Percentiles rank a stretch among this genome's conserved stretches.
Conservation (phyloP, 768 basidiomycete genomes). For the Agaricus blazei region DNA sequence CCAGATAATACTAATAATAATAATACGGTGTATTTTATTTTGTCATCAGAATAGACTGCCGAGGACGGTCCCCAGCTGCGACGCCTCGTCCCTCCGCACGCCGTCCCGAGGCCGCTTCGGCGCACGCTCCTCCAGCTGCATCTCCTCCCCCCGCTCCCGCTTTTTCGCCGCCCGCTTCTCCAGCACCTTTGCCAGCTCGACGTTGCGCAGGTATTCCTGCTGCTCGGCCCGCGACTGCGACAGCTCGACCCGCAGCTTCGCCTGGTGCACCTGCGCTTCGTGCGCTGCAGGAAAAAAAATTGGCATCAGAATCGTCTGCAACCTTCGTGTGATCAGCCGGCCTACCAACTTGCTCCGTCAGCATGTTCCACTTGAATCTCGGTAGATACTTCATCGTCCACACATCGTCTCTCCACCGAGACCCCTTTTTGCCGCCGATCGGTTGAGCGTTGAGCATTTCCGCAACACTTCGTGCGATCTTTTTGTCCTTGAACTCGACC, state of each 20-base stretch:
- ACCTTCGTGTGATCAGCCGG: constrained; percentile 11
- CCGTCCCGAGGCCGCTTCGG: constrained; percentile 21
- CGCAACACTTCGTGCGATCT: constrained; percentile 82
- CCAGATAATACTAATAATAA: not conserved
- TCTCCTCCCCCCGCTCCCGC: constrained; percentile 50
- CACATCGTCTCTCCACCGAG: constrained; percentile 91
- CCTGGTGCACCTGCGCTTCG: constrained; percentile 83
- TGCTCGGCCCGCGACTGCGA: constrained; percentile 87
- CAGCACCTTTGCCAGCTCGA: constrained; percentile 84
- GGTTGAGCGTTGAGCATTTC: constrained; percentile 95
- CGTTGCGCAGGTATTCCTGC: constrained; percentile 87
- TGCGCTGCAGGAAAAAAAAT: constrained; percentile 53
- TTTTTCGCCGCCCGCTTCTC: constrained; percentile 75
- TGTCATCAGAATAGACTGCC: constrained; percentile 43
- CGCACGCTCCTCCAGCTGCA: constrained; percentile 29
- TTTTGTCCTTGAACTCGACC: constrained; percentile 97
- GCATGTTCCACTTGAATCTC: constrained; percentile 98
- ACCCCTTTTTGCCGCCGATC: constrained; percentile 90
- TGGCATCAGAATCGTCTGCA: not conserved
- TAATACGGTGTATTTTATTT: not conserved
- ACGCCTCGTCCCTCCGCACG: constrained; percentile 17
- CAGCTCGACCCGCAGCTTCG: constrained; percentile 88
- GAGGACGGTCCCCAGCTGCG: constrained; percentile 37
- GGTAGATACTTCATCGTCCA: constrained; percentile 99
- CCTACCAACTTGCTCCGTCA: constrained; percentile 97